Base-by-base conservation (phyloP, 2,329 filamentous ascomycete genomes). In the Endoconidiophora laricicola region DNA sequence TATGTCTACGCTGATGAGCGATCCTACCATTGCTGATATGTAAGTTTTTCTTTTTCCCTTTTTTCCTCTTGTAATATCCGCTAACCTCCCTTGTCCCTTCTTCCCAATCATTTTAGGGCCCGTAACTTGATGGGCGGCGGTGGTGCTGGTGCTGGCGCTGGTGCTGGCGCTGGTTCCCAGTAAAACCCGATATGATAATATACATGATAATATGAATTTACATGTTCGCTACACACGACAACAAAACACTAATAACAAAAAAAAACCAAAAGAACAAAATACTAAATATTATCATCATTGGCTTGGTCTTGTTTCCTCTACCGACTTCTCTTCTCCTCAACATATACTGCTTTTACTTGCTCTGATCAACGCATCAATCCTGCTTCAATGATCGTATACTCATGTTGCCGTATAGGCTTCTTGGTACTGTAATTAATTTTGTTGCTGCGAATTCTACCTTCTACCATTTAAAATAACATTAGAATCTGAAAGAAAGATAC, bases 21-120 rank as follows among this genome's bases (percentile, higher is more conserved):
- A 98, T 63, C 91, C 91, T 44, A 83, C 69, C 62, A 82, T 98
- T 65, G 86, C 86, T 42, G 86, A 95, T 52, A 87, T 96, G 88
- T 93, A 68, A 84, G 84, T 78, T 3, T 7, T 5, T 24, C 78
- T 3, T 7, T 5, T 24, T 3, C 10, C 16, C 20, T n/a, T 52
- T 33, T 33, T 2, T 6, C 14, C 6, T 2, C 14, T 39, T 4
- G 3, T 29, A 18, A 18, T 48, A 18, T 24, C 46, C 33, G 7
- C 20, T 40, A 18, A 37, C 29, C 44, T 38, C 48, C 43, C 42
- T 36, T 44, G 36, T 55, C 20, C 23, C 43, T 40, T 23, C 39
- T 39, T 39, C 18, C 43, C 48, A 16, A 24, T 6, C 50, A 36
- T 24, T 26, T 22, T 24, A 70, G 68, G 67, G 68, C 68, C 10